Evolutionary conservation across 768 basidiomycete species (phyloP).

Genomic region (Kwoniella mangroviensis): DNA sequence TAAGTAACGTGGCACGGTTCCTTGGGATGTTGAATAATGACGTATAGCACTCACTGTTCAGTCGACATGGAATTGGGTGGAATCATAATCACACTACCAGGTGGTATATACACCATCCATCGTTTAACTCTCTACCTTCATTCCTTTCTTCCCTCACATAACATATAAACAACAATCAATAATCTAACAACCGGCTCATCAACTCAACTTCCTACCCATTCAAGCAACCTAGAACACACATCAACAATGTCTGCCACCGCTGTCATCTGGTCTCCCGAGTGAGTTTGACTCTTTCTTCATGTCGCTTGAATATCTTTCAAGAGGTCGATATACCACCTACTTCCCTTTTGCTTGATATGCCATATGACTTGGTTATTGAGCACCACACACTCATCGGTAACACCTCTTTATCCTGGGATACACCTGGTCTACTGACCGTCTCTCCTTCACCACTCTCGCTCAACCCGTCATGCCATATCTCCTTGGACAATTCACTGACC

Average conservation of each 20-base stretch:
- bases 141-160: slow-evolving; percentile 1
- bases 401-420: too few species aligned
- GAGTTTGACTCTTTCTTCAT: not conserved
- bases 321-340: too few species aligned
- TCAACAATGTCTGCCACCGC: slow-evolving; percentile 24
- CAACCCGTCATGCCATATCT: too few species aligned
- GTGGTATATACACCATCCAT: not conserved
- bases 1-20: slow-evolving; percentile 5
- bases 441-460: too few species aligned
- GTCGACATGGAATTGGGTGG: not conserved
- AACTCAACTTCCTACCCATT: not conserved
- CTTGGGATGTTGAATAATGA: slow-evolving; percentile 1
- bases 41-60: not conserved
- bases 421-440: too few species aligned
- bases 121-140: not conserved
- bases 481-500: not conserved
- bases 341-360: not conserved
- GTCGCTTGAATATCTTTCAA: too few species aligned
- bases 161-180: slow-evolving; percentile 7
- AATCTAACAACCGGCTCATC: not conserved
- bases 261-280: slow-evolving; percentile 25
- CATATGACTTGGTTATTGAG: not conserved
- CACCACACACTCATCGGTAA: too few species aligned
- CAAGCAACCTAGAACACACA: not conserved
- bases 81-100: not conserved